Conservation (phyloP, 2,329 filamentous ascomycete species). For the Huntiella savannae region DNA sequence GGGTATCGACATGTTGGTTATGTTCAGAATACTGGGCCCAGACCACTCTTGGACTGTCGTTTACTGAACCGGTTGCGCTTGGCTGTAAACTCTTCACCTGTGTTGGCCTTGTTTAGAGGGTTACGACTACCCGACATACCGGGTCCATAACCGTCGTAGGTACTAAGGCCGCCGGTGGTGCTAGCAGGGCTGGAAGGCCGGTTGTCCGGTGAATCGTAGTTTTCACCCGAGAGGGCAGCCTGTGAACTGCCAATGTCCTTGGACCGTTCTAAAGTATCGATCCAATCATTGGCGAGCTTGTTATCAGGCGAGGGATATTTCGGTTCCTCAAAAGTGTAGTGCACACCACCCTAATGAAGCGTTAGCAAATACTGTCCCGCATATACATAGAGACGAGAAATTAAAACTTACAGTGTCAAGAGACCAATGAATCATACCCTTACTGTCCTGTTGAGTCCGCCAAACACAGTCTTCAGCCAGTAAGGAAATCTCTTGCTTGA, state of each 20-base stretch:
- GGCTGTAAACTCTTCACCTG: conserved; percentile 31
- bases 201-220: conserved; percentile 47
- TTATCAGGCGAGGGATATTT: conserved; percentile 47
- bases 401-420: conserved; percentile 66
- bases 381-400: neutral
- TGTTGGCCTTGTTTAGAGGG: conserved; percentile 40
- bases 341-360: conserved; percentile 54
- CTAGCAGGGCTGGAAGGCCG: conserved; percentile 58
- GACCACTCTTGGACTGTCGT: conserved; percentile 82
- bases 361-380: conserved; percentile 1
- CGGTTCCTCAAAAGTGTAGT: conserved; percentile 85
- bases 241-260: conserved; percentile 68
- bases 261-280: conserved; percentile 71
- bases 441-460: conserved; percentile 65
- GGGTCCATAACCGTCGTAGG: conserved; percentile 30
- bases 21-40: conserved; percentile 37
- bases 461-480: conserved; percentile 57
- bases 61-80: conserved; percentile 66
- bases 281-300: conserved; percentile 61
- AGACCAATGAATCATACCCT: conserved; percentile 73
- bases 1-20: conserved; percentile 6
- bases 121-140: conserved; percentile 26
- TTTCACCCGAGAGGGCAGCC: conserved; percentile 39
- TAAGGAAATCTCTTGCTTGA: conserved; percentile 81
- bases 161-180: conserved; percentile 43